These are phyloP conservation scores for Lycium ferocissimum DNA, from an alignment of 257 asterid species.

Conservation along the genomic window DNA sequence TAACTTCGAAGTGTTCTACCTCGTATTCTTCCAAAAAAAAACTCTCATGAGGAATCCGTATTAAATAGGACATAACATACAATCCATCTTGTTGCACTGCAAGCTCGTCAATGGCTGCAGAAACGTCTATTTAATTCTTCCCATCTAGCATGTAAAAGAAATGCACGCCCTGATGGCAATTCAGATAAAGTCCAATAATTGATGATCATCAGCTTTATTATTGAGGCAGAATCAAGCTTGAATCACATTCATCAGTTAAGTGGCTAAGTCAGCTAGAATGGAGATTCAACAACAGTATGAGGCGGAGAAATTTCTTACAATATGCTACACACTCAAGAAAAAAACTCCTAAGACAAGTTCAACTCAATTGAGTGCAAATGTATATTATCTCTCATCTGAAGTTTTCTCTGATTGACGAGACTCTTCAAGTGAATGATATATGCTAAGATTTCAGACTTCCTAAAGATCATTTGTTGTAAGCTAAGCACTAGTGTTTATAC, in stretches of 20 bases:
- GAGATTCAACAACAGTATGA: constrained; percentile 15
- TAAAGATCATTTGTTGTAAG: too few species aligned
- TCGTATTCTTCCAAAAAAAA: neutral
- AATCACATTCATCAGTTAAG: neutral
- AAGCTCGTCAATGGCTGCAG: neutral
- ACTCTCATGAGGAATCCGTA: neutral
- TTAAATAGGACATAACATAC: neutral
- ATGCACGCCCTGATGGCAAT: neutral
- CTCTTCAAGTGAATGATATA: constrained; percentile 5
- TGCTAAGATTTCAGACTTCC: neutral
- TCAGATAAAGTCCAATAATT: neutral
- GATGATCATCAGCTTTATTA: constrained; percentile 2
- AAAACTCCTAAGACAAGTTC: neutral
- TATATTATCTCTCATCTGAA: neutral
- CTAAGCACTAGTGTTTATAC: too few species aligned
- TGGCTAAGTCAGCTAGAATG: neutral
- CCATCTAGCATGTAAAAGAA: neutral
- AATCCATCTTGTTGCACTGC: neutral
- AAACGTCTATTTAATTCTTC: neutral
- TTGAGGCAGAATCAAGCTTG: constrained; percentile 18
- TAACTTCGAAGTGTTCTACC: constrained; percentile 1
- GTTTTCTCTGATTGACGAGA: neutral
- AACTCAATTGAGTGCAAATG: neutral
- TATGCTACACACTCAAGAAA: neutral
- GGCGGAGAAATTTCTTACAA: neutral